Conservation (phyloP, 495 filamentous ascomycete genomes). For the Neurospora tetraspora region DNA sequence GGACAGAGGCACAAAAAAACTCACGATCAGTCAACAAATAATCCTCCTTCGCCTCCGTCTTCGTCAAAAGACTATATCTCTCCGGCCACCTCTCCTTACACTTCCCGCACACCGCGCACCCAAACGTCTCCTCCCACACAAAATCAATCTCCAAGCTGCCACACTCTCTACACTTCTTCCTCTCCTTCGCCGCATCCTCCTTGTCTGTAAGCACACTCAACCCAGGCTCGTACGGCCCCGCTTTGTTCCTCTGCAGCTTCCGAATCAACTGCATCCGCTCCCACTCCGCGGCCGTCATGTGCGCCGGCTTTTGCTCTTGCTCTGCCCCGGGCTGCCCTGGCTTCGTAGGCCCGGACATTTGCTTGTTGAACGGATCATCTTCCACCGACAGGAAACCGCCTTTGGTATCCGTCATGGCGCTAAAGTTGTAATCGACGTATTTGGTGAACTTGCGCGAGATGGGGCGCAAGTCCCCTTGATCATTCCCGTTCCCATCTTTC, state of each 20-base stretch:
- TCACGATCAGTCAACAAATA: conserved; percentile 89
- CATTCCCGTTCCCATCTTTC: conserved; percentile 26
- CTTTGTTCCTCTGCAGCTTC: conserved; percentile 58
- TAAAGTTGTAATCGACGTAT: conserved; percentile 95
- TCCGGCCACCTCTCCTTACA: conserved; percentile 88
- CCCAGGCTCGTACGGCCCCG: conserved; percentile 80
- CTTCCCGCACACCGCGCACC: conserved; percentile 54
- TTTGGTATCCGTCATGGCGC: conserved; percentile 95
- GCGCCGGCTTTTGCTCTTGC: conserved; percentile 61
- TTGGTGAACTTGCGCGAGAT: conserved; percentile 60
- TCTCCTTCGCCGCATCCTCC: conserved; percentile 33
- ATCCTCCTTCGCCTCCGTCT: conserved; percentile 92
- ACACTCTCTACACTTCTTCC: conserved; percentile 78
- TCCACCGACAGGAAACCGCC: conserved; percentile 81
- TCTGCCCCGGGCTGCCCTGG: conserved; percentile 11
- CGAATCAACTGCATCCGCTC: conserved; percentile 64
- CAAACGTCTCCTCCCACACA: conserved; percentile 80
- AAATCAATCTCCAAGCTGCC: conserved; percentile 78
- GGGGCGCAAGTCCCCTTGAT: conserved; percentile 40
- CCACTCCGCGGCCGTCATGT: conserved; percentile 93
- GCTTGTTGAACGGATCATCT: conserved; percentile 84
- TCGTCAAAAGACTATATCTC: conserved; percentile 87
- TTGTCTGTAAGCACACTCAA: conserved; percentile 54
- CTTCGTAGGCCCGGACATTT: conserved; percentile 43
- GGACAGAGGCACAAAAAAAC: too few relatives aligned